Evolutionary conservation across 1,284 basidiomycete genomes (phyloP), one percentile per base, ranked within the genome.

Genomic region (Leucoagaricus sp.): DNA sequence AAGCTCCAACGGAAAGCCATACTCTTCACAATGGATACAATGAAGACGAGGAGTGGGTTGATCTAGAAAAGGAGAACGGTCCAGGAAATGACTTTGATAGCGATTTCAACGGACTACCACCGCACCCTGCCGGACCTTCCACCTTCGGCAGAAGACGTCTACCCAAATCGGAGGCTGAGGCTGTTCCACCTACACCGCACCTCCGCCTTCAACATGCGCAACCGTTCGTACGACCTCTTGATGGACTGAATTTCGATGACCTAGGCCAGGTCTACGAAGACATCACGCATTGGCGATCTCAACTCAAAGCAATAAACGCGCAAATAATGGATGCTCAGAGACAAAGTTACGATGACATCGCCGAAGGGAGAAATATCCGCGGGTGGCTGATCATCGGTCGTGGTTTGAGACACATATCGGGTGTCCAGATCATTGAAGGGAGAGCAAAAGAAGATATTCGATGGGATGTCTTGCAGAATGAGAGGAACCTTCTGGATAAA

Each of bases 321-420:
- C 84, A 87, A 62, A 89, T 92, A 57, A 75, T 76, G 8, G 82
- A 85, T 6, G 78, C 80, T 10, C 91, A 93, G 68, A 75, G 76
- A 47, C 76, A 81, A 34, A 75, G 81, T 50, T 91, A 89, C 63
- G 82, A 80, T 49, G 81, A 87, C 59, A 88, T 92, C 53, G 86
- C 87, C 7, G 82, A 83, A 46, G 89, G 90, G 3, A 75, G 75
- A 21, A 72, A 77, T 44, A 80, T 90, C 60, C 85, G 85, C 61
- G 91, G 91, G 0, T 93, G 89, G 88, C 67, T 94, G 42, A 70
- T 93, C 63, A 79, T 91, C 31, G 91, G 91, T 2, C 76, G 82
- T 21, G 89, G 88, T 0, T 66, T 92, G 55, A 69, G 81, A 51
- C 80, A 80, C 61, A 68, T 93, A n/a, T 83, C 82, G 12, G 83